These are phyloP conservation scores for Eutrema japonicum DNA, from an alignment of 345 rosid genomes.

Conservation along the genomic window DNA sequence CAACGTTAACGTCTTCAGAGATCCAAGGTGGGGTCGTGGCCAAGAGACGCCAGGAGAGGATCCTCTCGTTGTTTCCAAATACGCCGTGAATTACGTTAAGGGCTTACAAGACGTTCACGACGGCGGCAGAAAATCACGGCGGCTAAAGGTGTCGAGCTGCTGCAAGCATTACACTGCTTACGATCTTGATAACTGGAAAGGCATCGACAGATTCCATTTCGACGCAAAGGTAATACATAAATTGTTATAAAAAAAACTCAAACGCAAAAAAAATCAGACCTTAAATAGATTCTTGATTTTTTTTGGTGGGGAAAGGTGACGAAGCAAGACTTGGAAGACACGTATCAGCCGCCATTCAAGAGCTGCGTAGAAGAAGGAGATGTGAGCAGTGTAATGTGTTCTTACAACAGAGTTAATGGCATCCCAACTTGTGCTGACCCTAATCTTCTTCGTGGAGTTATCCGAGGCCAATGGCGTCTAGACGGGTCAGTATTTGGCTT, in stretches of 20 bases:
- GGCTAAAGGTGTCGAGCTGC: slow-evolving; percentile 54
- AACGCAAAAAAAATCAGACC: not conserved
- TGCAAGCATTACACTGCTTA: slow-evolving; percentile 68
- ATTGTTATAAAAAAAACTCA: not conserved
- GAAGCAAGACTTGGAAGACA: slow-evolving; percentile 57
- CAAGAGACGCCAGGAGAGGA: slow-evolving; percentile 65
- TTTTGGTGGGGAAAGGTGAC: slow-evolving; percentile 44
- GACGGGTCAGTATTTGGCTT: slow-evolving; percentile 50
- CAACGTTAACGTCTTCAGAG: slow-evolving; percentile 53
- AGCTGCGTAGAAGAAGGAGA: slow-evolving; percentile 55
- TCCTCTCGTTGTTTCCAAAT: slow-evolving; percentile 49
- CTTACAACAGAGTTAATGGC: slow-evolving; percentile 60
- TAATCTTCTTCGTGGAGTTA: slow-evolving; percentile 44
- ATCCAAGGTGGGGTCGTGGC: slow-evolving; percentile 61
- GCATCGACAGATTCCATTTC: slow-evolving; percentile 48
- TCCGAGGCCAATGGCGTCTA: slow-evolving; percentile 57
- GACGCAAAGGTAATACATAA: slow-evolving; percentile 50
- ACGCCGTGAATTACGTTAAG: slow-evolving; percentile 52
- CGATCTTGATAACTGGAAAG: slow-evolving; percentile 61
- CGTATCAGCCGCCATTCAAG: slow-evolving; percentile 55
- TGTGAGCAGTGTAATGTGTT: slow-evolving; percentile 57
- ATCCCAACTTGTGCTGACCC: slow-evolving; percentile 63
- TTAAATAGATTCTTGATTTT: not conserved
- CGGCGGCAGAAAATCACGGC: slow-evolving; percentile 28
- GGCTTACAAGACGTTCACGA: slow-evolving; percentile 55